These are phyloP conservation scores for Fonsecaea monophora DNA, from an alignment of 2,329 filamentous ascomycete genomes.

Conservation along the genomic window DNA sequence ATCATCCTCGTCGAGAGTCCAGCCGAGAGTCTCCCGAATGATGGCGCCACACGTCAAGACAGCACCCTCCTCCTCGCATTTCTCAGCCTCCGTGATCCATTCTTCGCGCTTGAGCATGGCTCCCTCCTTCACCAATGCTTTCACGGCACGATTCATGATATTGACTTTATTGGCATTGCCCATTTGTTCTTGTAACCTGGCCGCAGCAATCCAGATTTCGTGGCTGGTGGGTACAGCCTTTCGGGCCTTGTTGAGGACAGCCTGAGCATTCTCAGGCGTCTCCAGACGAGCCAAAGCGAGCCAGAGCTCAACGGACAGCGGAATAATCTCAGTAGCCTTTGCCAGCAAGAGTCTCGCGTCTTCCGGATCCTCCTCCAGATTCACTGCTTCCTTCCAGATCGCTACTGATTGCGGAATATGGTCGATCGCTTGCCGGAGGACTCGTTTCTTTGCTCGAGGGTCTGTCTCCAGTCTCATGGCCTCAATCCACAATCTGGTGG, in stretches of 20 bases:
- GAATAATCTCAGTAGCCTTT: constrained; percentile 95
- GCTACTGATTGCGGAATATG: constrained; percentile 93
- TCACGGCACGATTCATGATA: constrained; percentile 93
- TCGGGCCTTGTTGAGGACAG: constrained; percentile 92
- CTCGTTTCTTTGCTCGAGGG: constrained; percentile 83
- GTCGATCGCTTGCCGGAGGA: constrained; percentile 87
- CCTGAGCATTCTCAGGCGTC: constrained; percentile 87
- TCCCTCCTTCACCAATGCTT: constrained; percentile 84
- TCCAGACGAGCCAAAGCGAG: constrained; percentile 89
- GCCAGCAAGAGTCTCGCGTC: constrained; percentile 88
- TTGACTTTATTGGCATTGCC: constrained; percentile 81
- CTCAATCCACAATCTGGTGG: constrained; percentile 90
- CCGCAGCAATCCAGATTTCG: constrained; percentile 96
- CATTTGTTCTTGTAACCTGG: constrained; percentile 86
- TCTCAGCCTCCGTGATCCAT: constrained; percentile 94
- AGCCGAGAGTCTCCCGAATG: constrained; percentile 89
- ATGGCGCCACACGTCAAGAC: constrained; percentile 86
- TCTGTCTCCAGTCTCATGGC: constrained; percentile 92
- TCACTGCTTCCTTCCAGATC: constrained; percentile 98
- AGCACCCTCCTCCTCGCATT: constrained; percentile 90
- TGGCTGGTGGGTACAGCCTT: constrained; percentile 92
- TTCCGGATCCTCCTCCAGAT: constrained; percentile 86
- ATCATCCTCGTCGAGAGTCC: constrained; percentile 92
- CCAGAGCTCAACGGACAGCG: constrained; percentile 92
- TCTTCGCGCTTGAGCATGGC: constrained; percentile 98